These are phyloP conservation scores for Megacollybia platyphylla DNA, from an alignment of 1,284 basidiomycete species.

Conservation along the genomic window DNA sequence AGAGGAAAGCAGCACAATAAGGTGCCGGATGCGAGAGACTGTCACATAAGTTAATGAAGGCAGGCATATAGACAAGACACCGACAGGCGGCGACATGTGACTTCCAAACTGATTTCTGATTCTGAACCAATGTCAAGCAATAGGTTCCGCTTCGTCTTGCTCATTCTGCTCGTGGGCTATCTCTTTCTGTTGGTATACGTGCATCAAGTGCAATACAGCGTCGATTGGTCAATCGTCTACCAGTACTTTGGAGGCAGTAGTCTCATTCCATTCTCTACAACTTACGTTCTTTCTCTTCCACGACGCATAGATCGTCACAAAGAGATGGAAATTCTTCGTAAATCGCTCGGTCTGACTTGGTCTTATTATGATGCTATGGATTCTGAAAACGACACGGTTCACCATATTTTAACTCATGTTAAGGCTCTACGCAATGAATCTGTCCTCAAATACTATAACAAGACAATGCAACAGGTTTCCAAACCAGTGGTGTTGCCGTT, in stretches of 20 bases:
- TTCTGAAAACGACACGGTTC: constrained; percentile 22
- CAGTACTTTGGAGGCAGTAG: neutral
- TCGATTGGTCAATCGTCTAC: neutral
- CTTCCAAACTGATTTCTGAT: too few species aligned
- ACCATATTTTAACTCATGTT: constrained; percentile 28
- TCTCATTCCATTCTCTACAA: constrained; percentile 11
- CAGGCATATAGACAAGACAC: too few species aligned
- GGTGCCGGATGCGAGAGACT: too few species aligned
- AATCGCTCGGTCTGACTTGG: constrained; percentile 33
- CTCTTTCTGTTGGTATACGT: too few species aligned
- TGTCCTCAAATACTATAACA: constrained; percentile 2
- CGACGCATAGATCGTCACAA: constrained; percentile 32
- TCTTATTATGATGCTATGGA: constrained; percentile 37
- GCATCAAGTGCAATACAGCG: too few species aligned
- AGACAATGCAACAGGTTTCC: neutral
- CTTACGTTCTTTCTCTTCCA: constrained; percentile 50
- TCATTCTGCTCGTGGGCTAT: too few species aligned
- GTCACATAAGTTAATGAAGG: too few species aligned
- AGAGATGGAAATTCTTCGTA: constrained; percentile 42
- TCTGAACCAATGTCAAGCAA: too few species aligned
- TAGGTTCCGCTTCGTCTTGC: too few species aligned
- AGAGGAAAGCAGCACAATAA: too few species aligned
- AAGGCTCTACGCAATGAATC: constrained; percentile 15
- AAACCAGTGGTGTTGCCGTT: constrained; percentile 14
- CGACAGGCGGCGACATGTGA: too few species aligned